phyloP scores from a whole-genome alignment of 2,329 filamentous ascomycete species.

The Nigrospora oryzae region DNA sequence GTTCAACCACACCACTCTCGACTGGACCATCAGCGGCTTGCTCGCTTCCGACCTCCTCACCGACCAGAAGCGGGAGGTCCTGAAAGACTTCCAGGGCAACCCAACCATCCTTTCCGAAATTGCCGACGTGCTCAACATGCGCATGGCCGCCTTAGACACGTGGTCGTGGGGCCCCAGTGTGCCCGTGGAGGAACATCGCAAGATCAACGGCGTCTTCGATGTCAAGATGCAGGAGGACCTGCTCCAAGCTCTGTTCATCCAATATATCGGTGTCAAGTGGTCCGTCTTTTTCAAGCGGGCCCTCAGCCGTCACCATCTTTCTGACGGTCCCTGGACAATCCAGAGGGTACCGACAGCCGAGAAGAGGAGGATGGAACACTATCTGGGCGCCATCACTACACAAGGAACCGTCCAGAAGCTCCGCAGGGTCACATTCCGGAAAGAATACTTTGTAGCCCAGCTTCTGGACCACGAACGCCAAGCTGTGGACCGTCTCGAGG shows the following conservation, averaged over 20 bases:
- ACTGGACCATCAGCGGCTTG: slow-evolving; percentile 32
- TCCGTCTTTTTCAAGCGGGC: slow-evolving; percentile 31
- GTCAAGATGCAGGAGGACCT: slow-evolving; percentile 45
- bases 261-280: slow-evolving; percentile 39
- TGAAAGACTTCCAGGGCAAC: slow-evolving; percentile 34
- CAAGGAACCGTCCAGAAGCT: slow-evolving; percentile 16
- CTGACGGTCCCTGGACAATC: slow-evolving; percentile 25
- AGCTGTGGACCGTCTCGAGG: slow-evolving; percentile 15
- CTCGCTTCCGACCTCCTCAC: slow-evolving; percentile 33
- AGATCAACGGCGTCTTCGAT: slow-evolving; percentile 38
- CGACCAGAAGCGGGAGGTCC: slow-evolving; percentile 28
- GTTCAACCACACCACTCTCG: slow-evolving; percentile 25
- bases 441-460: slow-evolving; percentile 36
- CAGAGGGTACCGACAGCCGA: slow-evolving; percentile 14
- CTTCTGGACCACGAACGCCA: slow-evolving; percentile 24
- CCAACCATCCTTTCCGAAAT: slow-evolving; percentile 35
- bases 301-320: slow-evolving; percentile 22
- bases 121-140: slow-evolving; percentile 44
- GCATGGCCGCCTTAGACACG: slow-evolving; percentile 30
- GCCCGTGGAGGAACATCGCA: slow-evolving; percentile 32
- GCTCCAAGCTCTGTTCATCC: slow-evolving; percentile 40
- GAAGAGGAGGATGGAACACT: slow-evolving; percentile 22
- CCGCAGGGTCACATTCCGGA: slow-evolving; percentile 22
- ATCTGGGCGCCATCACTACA: slow-evolving; percentile 18
- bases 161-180: slow-evolving; percentile 40